Percentiles rank a stretch among this genome's conserved stretches.
These are phyloP conservation scores for Aspergillus proliferans DNA, from an alignment of 2,329 filamentous ascomycete species.

Conservation along the genomic window DNA sequence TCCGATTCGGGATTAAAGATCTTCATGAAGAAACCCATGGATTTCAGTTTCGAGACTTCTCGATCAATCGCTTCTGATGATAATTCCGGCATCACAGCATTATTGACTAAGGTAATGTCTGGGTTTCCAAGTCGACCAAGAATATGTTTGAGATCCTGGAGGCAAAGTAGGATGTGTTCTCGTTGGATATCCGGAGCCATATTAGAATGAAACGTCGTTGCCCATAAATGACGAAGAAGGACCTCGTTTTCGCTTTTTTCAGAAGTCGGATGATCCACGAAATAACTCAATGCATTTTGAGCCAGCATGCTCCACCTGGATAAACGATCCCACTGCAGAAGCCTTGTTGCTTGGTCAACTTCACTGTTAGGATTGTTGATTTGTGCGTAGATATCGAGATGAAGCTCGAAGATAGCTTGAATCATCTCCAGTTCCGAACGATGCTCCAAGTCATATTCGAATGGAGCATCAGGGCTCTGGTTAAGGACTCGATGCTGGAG, in stretches of 20 bases:
- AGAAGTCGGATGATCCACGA: conserved; percentile 26
- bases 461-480: conserved; percentile 10
- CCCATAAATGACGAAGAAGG: conserved; percentile 59
- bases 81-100: conserved; percentile 79
- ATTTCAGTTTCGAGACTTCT: conserved; percentile 86
- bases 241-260: conserved; percentile 37
- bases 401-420: conserved; percentile 60
- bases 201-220: conserved; percentile 57
- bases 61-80: conserved; percentile 77
- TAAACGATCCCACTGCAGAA: conserved; percentile 53
- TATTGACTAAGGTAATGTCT: conserved; percentile 66
- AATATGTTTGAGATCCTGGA: conserved; percentile 56
- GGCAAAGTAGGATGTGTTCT: conserved; percentile 56
- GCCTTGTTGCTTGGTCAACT: conserved; percentile 46
- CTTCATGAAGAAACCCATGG: conserved; percentile 90
- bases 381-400: conserved; percentile 59
- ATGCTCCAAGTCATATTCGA: conserved; percentile 26
- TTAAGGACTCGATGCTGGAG: conserved; percentile 25
- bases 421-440: conserved; percentile 46
- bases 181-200: conserved; percentile 51
- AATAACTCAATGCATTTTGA: conserved; percentile 46
- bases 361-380: conserved; percentile 57
- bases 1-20: conserved; percentile 78
- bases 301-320: conserved; percentile 56
- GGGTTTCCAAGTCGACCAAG: conserved; percentile 45